phyloP scores from a whole-genome alignment of 2,329 filamentous ascomycete species.

The Botryotinia globosa region DNA sequence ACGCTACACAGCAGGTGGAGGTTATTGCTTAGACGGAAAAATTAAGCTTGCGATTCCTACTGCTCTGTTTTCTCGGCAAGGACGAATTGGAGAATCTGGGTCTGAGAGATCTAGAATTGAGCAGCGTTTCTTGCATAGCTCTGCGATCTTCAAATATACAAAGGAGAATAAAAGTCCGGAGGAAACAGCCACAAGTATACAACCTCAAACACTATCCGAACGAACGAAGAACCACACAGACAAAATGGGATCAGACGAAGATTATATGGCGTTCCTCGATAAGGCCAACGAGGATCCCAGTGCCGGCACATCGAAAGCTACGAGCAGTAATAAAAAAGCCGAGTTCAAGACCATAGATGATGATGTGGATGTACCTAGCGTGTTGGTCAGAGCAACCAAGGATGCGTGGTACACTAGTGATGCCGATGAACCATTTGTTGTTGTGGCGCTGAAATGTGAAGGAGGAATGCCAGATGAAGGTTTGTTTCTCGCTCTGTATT shows the following conservation, averaged over 20 bases:
- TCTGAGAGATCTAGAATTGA: background rate
- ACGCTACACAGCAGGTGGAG: background rate
- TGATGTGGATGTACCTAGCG: slow-evolving; percentile 58
- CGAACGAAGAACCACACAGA: background rate
- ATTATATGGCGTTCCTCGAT: slow-evolving; percentile 80
- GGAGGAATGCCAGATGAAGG: slow-evolving; percentile 60
- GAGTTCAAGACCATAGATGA: slow-evolving; percentile 53
- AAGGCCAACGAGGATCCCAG: slow-evolving; percentile 81
- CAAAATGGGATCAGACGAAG: slow-evolving; percentile 71
- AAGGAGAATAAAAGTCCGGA: background rate
- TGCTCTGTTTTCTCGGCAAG: background rate
- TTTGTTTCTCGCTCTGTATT: slow-evolving; percentile 41
- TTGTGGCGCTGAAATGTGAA: slow-evolving; percentile 64
- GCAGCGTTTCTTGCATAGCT: background rate
- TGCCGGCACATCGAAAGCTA: slow-evolving; percentile 48
- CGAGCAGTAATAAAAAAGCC: slow-evolving; percentile 33
- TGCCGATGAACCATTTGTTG: slow-evolving; percentile 80
- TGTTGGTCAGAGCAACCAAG: slow-evolving; percentile 51
- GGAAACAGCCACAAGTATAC: background rate
- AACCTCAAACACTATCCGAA: background rate
- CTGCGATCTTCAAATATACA: background rate
- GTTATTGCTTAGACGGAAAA: background rate
- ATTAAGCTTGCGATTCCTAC: slow-evolving; percentile 4
- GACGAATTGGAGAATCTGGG: background rate
- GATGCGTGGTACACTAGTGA: slow-evolving; percentile 74